Percentiles rank a stretch among this genome's conserved stretches.
Conservation (phyloP, 2,329 filamentous ascomycete species). For the Alternaria viburni region DNA sequence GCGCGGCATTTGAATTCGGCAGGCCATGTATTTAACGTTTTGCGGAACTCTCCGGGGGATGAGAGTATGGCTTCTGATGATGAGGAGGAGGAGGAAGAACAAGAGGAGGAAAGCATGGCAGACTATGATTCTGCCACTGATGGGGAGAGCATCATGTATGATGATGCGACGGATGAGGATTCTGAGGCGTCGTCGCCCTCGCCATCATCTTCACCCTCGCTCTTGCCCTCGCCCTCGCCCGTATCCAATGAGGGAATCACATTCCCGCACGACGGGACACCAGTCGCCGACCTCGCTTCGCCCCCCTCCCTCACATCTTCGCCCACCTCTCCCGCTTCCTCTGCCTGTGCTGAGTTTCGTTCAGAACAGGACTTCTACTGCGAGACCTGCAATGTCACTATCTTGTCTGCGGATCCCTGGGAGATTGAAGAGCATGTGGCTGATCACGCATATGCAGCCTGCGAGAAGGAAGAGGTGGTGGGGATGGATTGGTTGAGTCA, state of each 20-base stretch:
- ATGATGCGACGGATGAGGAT: not conserved
- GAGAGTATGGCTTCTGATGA: not conserved
- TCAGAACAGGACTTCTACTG: not conserved
- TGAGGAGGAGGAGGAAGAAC: not conserved
- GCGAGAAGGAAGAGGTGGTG: not conserved
- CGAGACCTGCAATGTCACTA: not conserved
- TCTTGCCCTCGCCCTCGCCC: not conserved
- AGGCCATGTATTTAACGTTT: not conserved
- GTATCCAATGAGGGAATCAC: not conserved
- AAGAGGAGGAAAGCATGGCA: not conserved
- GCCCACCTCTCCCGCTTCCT: not conserved
- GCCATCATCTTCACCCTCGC: not conserved
- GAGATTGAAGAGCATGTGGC: not conserved
- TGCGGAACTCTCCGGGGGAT: not conserved
- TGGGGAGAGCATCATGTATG: not conserved
- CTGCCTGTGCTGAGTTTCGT: not conserved
- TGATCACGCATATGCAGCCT: fast-evolving
- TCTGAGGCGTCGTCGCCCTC: not conserved
- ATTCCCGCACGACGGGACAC: not conserved
- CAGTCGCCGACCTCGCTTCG: not conserved
- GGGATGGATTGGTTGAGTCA: not conserved
- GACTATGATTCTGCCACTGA: not conserved
- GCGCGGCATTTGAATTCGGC: not conserved
- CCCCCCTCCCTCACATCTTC: not conserved
- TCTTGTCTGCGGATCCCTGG: not conserved